Evolutionary conservation across 2,329 filamentous ascomycete genomes (phyloP), one percentile per base, ranked within the genome.

Genomic region (Hypocreales sp.): DNA sequence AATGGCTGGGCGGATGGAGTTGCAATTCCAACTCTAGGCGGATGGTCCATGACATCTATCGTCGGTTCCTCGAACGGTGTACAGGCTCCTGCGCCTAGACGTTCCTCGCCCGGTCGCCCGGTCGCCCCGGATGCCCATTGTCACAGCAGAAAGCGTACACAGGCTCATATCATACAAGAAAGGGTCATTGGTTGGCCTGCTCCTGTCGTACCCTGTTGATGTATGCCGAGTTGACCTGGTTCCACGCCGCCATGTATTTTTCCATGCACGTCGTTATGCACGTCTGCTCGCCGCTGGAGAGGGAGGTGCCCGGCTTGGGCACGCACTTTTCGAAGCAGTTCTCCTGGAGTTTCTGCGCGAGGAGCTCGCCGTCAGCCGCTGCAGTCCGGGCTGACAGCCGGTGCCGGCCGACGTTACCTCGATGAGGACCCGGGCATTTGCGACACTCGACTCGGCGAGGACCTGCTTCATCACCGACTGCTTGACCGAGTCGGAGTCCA

Each of bases 161-260:
- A n/a, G n/a, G n/a, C n/a, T n/a, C n/a, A n/a, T n/a, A n/a, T n/a
- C n/a, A n/a, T n/a, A n/a, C n/a, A 7, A 20, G 10, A 13, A 8
- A n/a, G 21, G 20, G 8, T 5, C 15, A 28, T 8, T 28, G 15
- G 16, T 50, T 52, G 31, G 37, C 41, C 30, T 56, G 57, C 56
- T 76, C 73, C 38, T 64, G 61, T 51, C 76, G 71, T 53, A 72
- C 52, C 40, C 69, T 64, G 35, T 54, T 53, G 44, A 82, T 68
- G 50, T 82, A 83, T 22, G 73, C 63, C 25, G 62, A 53, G 57
- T 74, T 79, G 44, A 81, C 73, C 36, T 67, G 58, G 56, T 84
- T 84, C 80, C 80, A 87, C 8, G 78, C 67, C 18, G 64, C 58
- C 63, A 86, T 81, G 62, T 86, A 87, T 55, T 86, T 86, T 44